A percentile compares a stretch with the other conserved stretches of the same genome.
These are phyloP conservation scores for Strombidium stylifer DNA, from an alignment of 73 alveolate genomes.

Conservation along the genomic window DNA sequence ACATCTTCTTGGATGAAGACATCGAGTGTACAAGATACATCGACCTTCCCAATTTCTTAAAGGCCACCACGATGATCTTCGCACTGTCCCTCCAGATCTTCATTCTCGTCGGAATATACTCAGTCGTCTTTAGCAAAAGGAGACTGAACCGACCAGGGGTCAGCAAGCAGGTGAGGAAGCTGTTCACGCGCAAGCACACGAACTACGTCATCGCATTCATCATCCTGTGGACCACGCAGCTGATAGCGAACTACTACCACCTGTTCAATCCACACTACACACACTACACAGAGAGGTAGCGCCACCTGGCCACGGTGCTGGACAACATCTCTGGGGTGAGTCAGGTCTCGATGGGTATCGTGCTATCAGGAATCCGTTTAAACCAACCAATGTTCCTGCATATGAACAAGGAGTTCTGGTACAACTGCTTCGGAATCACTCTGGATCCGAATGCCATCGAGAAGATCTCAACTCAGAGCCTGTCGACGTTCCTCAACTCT, in stretches of 20 bases:
- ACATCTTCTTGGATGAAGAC: neutral
- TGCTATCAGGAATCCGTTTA: neutral
- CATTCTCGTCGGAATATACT: slow-evolving; percentile 44
- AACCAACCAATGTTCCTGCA: slow-evolving; percentile 27
- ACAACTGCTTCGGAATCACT: slow-evolving; percentile 33
- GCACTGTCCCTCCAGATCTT: slow-evolving; percentile 28
- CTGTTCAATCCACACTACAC: neutral
- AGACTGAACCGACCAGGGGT: slow-evolving; percentile 58
- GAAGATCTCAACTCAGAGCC: slow-evolving; percentile 36
- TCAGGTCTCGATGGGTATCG: neutral
- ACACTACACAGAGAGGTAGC: neutral
- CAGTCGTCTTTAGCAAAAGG: slow-evolving; percentile 46
- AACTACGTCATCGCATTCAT: slow-evolving; percentile 50
- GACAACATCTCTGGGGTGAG: too few species aligned
- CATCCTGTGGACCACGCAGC: slow-evolving; percentile 48
- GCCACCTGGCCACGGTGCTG: too few species aligned
- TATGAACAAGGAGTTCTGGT: slow-evolving; percentile 42
- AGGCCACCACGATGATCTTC: neutral
- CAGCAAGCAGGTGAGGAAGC: slow-evolving; percentile 35
- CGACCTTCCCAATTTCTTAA: too few species aligned
- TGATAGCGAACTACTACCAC: slow-evolving; percentile 35
- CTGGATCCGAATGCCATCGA: slow-evolving; percentile 38
- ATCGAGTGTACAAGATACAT: neutral
- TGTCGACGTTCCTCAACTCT: slow-evolving; percentile 56
- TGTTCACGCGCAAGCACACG: slow-evolving; percentile 49